Base-by-base conservation (phyloP, 2,329 filamentous ascomycete genomes). In the Ophiostoma triangulosporum region DNA sequence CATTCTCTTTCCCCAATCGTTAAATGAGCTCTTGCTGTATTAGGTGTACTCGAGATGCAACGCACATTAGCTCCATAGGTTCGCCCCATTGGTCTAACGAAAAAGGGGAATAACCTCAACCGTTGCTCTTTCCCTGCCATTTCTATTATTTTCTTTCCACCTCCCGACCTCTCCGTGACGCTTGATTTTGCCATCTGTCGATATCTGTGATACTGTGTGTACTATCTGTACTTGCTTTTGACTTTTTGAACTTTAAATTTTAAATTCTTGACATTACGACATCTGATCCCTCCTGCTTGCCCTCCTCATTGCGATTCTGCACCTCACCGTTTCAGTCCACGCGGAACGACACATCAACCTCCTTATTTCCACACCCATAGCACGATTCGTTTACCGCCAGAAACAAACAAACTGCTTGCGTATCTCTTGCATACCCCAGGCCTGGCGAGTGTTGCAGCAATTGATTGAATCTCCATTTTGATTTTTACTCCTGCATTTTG, bases 1-100 rank as follows among this genome's bases (percentile, higher is more conserved):
- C 33, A 38, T 7, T 54, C 45, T 45, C 50, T 52, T 50, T 36
- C 46, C 50, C 36, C 26, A 29, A 52, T 49, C 32, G 24, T 52
- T 43, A 55, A 55, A 55, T 55, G 53, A 55, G 50, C 54, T 52
- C 46, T 52, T 50, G 50, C 36, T 50, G 35, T 36, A 17, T 50
- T 50, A 46, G 36, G 54, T 43, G 40, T 35, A 51, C 40, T 27
- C 22, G 26, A 43, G 17, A 29, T 22, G 27, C 31, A 45, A 24
- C 31, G 27, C 31, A 38, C 22, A 51, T 54, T 51, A 51, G 53
- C 53, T 49, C 50, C 48, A 51, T 56, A 20, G n/a, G 46, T 27
- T 45, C 38, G 46, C 46, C 54, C 54, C 53, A 53, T 55, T 55
- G 50, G 54, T 35, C 45, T 40, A 15, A n/a, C 24, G 20, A 48